phyloP scores from a whole-genome alignment of 257 asterid genomes.

The Gentiana macrophylla region DNA sequence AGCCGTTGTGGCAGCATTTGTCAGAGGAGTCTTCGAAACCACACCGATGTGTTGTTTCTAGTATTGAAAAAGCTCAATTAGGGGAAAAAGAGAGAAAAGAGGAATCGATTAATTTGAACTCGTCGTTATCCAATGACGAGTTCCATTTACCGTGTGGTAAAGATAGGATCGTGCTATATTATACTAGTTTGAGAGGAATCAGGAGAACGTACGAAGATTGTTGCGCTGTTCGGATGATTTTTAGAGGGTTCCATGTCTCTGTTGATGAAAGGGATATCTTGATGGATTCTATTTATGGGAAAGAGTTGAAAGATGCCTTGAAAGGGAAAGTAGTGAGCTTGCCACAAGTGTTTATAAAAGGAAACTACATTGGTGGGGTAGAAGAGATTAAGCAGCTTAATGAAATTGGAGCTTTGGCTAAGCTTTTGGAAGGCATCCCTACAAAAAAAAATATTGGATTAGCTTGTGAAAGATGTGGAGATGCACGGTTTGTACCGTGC shows the following conservation, averaged over 20 bases:
- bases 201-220: slow-evolving; percentile 82
- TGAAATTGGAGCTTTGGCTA: slow-evolving; percentile 55
- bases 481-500: slow-evolving; percentile 78
- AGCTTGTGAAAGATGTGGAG: slow-evolving; percentile 77
- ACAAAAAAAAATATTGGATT: slow-evolving; percentile 32
- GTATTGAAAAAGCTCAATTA: slow-evolving; percentile 22
- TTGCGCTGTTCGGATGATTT: slow-evolving; percentile 52
- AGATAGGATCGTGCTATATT: slow-evolving; percentile 51
- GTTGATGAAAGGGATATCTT: slow-evolving; percentile 84
- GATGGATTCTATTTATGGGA: slow-evolving; percentile 63
- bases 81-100: slow-evolving; percentile 25
- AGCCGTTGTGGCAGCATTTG: slow-evolving; percentile 43
- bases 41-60: slow-evolving; percentile 27
- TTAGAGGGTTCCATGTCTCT: slow-evolving; percentile 47
- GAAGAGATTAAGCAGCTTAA: slow-evolving; percentile 70
- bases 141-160: slow-evolving; percentile 23
- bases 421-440: slow-evolving; percentile 50
- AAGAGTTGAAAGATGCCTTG: slow-evolving; percentile 54
- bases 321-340: slow-evolving; percentile 40
- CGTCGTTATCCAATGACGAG: slow-evolving; percentile 10
- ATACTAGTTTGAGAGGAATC: slow-evolving; percentile 77
- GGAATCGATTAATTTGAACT: slow-evolving; percentile 3
- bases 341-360: slow-evolving; percentile 64
- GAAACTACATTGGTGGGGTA: slow-evolving; percentile 59
- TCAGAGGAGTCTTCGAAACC: slow-evolving; percentile 34